Base-by-base conservation (phyloP, 345 rosid genomes). In the Aquilaria sinensis region DNA sequence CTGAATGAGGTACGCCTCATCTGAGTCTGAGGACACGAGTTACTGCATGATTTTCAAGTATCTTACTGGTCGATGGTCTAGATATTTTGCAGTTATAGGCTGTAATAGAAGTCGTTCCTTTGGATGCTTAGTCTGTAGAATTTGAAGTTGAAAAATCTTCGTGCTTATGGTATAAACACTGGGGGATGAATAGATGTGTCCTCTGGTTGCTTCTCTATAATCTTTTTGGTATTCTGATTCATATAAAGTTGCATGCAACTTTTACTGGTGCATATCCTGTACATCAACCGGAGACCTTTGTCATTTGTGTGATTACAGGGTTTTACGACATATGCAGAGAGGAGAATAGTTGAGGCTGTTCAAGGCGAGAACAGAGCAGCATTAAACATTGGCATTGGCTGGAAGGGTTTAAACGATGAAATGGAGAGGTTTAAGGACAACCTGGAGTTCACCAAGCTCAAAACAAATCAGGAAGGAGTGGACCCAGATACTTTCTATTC, bases 311-410 rank as follows among this genome's bases (percentile, higher is more conserved):
- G 69, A 58, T 59, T 56, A 41, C 53, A 93, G 94, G 98, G 94
- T 10, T 93, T 93, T 72, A 93, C 98, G 29, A 93, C 92, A 12
- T 93, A 90, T 72, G 97, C 98, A 0, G 97, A 90, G 73, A 81
- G 98, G 82, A 86, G 97, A 76, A 90, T 93, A 61, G 95, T 93
- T 58, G 98, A 93, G 81, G 89, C 71, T 57, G 96, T 90, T 63
- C 90, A 86, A 78, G 97, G 96, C 9, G 89, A 74, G 58, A 94
- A 87, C 52, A 76, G 64, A 61, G 98, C 98, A 61, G 80, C 75
- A 16, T 62, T 90, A 77, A 88, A 74, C 68, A 85, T 82, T 56
- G 97, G 97, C 31, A 88, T 85, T 66, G 98, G 97, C 61, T 93
- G 96, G 98, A 88, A 67, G 74, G 87, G 89, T 58, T 82, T 90